Percentiles rank a stretch among this genome's conserved stretches.
These are phyloP conservation scores for Pulveroboletus sp. DNA, from an alignment of 768 basidiomycete genomes.

Conservation along the genomic window DNA sequence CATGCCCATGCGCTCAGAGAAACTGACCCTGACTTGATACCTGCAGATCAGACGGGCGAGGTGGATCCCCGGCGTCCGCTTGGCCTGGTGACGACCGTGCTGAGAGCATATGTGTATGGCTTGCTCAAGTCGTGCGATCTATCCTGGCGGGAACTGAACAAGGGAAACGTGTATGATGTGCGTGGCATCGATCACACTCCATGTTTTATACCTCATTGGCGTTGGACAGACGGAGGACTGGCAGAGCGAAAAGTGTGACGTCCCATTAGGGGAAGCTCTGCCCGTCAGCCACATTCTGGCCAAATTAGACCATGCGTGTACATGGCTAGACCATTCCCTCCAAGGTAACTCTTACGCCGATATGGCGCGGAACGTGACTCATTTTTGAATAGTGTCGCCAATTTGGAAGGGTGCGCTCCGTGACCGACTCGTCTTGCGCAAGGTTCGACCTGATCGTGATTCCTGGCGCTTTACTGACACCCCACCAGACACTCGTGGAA, in stretches of 20 bases:
- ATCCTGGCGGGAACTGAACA: conserved; percentile 78
- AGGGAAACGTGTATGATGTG: conserved; percentile 75
- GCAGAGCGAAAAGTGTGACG: conserved; percentile 86
- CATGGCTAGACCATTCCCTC: conserved; percentile 52
- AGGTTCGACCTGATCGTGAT: conserved; percentile 35
- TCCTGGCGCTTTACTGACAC: conserved; percentile 5
- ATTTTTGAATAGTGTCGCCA: conserved; percentile 39
- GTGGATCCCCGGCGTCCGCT: conserved; percentile 49
- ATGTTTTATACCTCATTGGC: conserved; percentile 10
- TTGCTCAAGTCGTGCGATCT: conserved; percentile 81
- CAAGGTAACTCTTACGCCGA: conserved; percentile 34
- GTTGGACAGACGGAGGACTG: conserved; percentile 73
- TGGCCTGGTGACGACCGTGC: conserved; percentile 64
- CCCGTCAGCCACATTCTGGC: conserved; percentile 51
- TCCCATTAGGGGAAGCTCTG: conserved; percentile 66
- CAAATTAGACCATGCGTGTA: conserved; percentile 56
- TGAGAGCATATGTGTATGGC: conserved; percentile 65
- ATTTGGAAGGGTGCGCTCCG: conserved; percentile 51
- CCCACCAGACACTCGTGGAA: conserved; percentile 23
- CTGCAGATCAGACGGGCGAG: conserved; percentile 16
- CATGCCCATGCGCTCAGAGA: conserved; percentile 65
- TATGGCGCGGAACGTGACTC: conserved; percentile 1
- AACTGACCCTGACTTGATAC: conserved; percentile 55
- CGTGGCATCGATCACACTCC: conserved; percentile 29
- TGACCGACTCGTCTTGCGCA: conserved; percentile 55